Conservation (phyloP, 495 filamentous ascomycete genomes). For the Lophiostoma macrostomum region DNA sequence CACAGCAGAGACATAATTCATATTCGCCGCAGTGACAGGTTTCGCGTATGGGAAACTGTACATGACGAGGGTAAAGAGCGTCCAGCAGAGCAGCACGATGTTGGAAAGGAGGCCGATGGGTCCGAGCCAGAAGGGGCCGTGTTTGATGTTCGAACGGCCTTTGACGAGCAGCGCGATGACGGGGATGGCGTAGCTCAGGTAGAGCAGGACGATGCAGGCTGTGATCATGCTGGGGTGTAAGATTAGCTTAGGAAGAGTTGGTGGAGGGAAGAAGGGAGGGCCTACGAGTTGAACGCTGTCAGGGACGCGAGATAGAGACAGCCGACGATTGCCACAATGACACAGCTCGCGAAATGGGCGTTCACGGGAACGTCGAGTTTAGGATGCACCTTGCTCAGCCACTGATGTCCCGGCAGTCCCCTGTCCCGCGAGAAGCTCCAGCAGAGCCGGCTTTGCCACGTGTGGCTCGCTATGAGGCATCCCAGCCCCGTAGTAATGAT, state of each 20-base stretch:
- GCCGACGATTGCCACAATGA: constrained; percentile 52
- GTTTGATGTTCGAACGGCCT: constrained; percentile 34
- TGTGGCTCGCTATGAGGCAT: constrained; percentile 56
- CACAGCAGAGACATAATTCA: constrained; percentile 38
- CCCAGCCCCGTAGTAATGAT: constrained; percentile 56
- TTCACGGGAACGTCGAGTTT: constrained; percentile 54
- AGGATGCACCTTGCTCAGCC: constrained; percentile 48
- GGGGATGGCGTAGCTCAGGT: constrained; percentile 37
- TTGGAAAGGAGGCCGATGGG: constrained; percentile 34
- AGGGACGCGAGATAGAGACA: constrained; percentile 55
- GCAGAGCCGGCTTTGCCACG: constrained; percentile 56
- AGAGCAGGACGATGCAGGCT: constrained; percentile 38
- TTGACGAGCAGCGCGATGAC: constrained; percentile 32
- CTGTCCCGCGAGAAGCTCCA: constrained; percentile 62
- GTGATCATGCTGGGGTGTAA: constrained; percentile 32
- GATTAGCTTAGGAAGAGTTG: background rate
- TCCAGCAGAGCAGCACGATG: constrained; percentile 35
- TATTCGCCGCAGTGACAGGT: constrained; percentile 32
- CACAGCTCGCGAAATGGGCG: constrained; percentile 50
- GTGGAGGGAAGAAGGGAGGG: background rate
- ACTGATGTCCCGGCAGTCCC: constrained; percentile 51
- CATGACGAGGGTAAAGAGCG: constrained; percentile 38
- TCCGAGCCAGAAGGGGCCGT: constrained; percentile 39
- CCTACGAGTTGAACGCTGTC: constrained; percentile 54
- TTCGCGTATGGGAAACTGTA: constrained; percentile 37